Conservation (phyloP, 495 filamentous ascomycete genomes). For the Penicillium paradoxum region DNA sequence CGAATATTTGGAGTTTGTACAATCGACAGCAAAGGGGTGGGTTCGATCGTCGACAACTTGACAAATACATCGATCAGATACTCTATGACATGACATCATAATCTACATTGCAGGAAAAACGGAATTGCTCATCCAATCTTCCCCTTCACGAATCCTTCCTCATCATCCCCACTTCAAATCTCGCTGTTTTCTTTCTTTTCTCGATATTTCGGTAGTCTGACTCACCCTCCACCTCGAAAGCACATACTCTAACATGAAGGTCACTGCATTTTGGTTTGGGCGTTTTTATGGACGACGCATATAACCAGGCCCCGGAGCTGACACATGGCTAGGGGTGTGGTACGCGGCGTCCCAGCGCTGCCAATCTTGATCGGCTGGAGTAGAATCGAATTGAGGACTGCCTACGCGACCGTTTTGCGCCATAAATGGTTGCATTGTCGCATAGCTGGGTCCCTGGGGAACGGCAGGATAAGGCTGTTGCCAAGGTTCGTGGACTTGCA, state of each 20-base stretch:
- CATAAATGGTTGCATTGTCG: not conserved
- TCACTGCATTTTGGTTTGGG: not conserved
- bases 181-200: not conserved
- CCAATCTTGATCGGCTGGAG: not conserved
- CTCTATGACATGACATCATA: too few relatives aligned
- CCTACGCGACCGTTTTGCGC: not conserved
- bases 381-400: not conserved
- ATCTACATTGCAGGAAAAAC: too few relatives aligned
- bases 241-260: not conserved
- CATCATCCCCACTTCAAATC: not conserved
- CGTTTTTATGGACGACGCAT: not conserved
- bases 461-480: not conserved
- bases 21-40: too few relatives aligned
- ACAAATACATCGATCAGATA: too few relatives aligned
- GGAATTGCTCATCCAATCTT: too few relatives aligned
- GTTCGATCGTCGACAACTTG: too few relatives aligned
- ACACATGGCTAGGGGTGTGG: not conserved
- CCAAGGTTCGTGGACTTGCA: not conserved
- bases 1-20: too few relatives aligned
- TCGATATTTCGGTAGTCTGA: not conserved
- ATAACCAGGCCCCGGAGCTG: not conserved
- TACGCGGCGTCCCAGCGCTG: not conserved
- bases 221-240: not conserved
- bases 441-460: not conserved
- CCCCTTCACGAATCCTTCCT: too few relatives aligned